Evolutionary conservation across 257 asterid species (phyloP), one percentile per base, ranked within the genome.

Genomic region (Fraxinus americana): DNA sequence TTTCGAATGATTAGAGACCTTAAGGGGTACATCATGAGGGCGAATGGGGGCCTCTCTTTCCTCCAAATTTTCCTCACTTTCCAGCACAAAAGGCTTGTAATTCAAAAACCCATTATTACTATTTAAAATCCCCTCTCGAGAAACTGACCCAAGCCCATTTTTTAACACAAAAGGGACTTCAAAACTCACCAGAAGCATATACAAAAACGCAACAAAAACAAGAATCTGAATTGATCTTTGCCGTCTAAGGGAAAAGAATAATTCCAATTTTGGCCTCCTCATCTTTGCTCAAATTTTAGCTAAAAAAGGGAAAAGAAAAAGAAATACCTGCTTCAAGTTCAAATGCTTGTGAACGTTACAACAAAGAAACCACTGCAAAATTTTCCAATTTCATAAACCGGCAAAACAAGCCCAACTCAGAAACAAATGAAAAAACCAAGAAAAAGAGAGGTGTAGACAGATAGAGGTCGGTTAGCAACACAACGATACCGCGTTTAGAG

Each of bases 111-210:
- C 94, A 61, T 85, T 83, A 19, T 84, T 79, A 52, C 61, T 77
- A 77, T 83, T 74, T 57, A 74, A 74, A 63, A 70, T 48, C 12
- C 80, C 89, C 12, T 91, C 92, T 61, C 82, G 88, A 54, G 88
- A 81, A 75, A 90, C 90, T 1, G 84, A 79, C 72, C 84, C 73
- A 25, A 83, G 81, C 43, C 92, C 92, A 66, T 85, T 85, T 79
- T 50, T 87, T 83, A 89, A 92, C 75, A 93, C 91, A 43, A 93
- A 87, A 4, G 97, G 98, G 79, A 90, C 92, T 84, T 93, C 97
- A 73, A 91, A 83, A 74, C 90, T 82, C 85, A 92, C 92, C 74
- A 93, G 71, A 35, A 93, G 66, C 19, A 87, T 4, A 77, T 96
- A 96, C 74, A 88, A 67, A 75, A 89, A 2, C 19, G 86, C 96